Conservation (phyloP, 768 basidiomycete genomes). For the Suillus hirtellus region DNA sequence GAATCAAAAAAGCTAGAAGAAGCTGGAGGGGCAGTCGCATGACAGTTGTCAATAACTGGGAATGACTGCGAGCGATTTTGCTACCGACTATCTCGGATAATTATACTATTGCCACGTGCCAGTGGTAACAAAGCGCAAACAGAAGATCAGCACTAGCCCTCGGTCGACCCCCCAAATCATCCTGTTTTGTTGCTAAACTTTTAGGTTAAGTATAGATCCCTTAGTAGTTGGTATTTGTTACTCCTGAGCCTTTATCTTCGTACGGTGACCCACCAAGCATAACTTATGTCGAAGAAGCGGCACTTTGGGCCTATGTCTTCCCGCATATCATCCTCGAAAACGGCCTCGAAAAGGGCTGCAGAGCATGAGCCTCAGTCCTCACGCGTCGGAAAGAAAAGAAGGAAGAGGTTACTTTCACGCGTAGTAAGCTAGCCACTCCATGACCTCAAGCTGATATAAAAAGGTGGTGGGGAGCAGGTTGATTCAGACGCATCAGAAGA, state of each 20-base stretch:
- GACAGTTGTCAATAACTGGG: neutral
- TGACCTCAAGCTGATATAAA: neutral
- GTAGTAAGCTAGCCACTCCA: slow-evolving; percentile 5
- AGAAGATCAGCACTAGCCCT: neutral
- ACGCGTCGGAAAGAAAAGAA: neutral
- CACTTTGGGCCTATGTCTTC: neutral
- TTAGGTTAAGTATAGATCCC: neutral
- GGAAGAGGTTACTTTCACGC: neutral
- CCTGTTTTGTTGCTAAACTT: slow-evolving; percentile 3
- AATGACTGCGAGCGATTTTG: neutral
- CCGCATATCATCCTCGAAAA: neutral
- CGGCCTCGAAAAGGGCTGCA: neutral
- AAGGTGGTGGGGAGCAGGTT: neutral
- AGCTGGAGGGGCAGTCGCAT: slow-evolving; percentile 23
- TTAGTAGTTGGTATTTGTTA: slow-evolving; percentile 1
- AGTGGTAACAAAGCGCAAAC: slow-evolving; percentile 1
- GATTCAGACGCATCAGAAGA: slow-evolving; percentile 6
- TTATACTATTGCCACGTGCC: slow-evolving; percentile 1
- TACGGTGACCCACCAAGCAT: neutral
- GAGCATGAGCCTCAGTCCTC: neutral
- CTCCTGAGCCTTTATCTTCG: slow-evolving; percentile 6
- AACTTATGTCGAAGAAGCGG: slow-evolving; percentile 6
- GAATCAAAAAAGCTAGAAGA: slow-evolving; percentile 31
- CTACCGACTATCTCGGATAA: neutral
- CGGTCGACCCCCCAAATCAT: slow-evolving; percentile 4